Evolutionary conservation across 129 eudicot species (phyloP).

Genomic region (Arctium minus): DNA sequence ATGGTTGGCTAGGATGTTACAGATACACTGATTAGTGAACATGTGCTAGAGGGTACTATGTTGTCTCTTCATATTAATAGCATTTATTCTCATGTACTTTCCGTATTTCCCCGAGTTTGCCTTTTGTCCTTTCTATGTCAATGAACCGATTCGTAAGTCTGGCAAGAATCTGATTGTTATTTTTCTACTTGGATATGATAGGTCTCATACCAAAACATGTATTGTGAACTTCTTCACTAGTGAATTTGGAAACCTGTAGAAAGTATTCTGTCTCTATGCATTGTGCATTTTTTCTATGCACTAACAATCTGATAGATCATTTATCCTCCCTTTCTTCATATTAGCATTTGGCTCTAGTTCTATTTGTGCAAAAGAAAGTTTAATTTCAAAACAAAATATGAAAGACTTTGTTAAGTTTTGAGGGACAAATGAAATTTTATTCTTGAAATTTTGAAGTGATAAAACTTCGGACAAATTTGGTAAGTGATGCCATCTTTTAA

Average conservation of each 20-base stretch:
- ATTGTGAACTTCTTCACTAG: not conserved
- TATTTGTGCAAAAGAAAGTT: too few species aligned
- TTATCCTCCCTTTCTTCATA: too few species aligned
- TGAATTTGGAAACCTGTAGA: not conserved
- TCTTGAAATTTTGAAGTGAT: not conserved
- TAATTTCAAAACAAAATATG: too few species aligned
- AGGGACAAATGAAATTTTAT: not conserved
- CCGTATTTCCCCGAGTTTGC: not conserved
- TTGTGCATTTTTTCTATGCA: not conserved
- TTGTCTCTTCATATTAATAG: not conserved
- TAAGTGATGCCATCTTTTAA: not conserved
- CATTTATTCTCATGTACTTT: not conserved
- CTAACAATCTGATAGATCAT: too few species aligned
- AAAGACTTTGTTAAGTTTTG: too few species aligned
- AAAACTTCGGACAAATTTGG: not conserved
- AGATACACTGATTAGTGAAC: conserved; percentile 1
- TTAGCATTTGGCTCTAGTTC: too few species aligned
- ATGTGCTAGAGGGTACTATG: not conserved
- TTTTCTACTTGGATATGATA: not conserved
- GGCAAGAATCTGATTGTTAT: not conserved
- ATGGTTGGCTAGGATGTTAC: too few species aligned
- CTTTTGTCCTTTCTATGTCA: conserved; percentile 3
- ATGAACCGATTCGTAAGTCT: not conserved
- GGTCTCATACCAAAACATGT: not conserved
- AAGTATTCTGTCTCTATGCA: not conserved